These are phyloP conservation scores for Bacidia gigantensis DNA, from an alignment of 495 filamentous ascomycete genomes.

Conservation along the genomic window DNA sequence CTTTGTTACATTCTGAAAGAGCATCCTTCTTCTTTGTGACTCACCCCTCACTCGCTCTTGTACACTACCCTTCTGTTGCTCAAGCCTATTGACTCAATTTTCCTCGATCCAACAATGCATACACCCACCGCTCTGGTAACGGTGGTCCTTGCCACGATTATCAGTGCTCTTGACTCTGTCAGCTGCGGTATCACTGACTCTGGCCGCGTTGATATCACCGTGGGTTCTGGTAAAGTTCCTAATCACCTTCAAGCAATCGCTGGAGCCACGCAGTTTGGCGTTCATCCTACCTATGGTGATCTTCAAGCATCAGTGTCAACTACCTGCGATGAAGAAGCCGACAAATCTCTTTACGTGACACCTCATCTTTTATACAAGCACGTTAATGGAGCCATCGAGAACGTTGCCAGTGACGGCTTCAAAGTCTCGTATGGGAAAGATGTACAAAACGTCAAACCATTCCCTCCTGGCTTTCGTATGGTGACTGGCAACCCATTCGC, in stretches of 20 bases:
- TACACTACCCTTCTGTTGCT: no score
- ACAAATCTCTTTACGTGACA: conserved; percentile 59
- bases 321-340: conserved; percentile 47
- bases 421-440: conserved; percentile 32
- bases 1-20: no score
- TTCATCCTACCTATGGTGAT: conserved; percentile 31
- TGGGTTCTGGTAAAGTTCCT: conserved; percentile 18
- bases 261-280: conserved; percentile 30
- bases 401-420: conserved; percentile 28
- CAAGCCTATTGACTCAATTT: no score
- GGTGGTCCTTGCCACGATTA: no score
- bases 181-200: conserved; percentile 25
- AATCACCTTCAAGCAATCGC: conserved; percentile 25
- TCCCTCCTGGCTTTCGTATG: conserved; percentile 32
- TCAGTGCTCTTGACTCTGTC: no score
- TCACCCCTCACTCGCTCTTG: no score
- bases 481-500: conserved; percentile 27
- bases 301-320: conserved; percentile 43
- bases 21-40: no score
- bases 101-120: no score
- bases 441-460: conserved; percentile 22
- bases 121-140: no score
- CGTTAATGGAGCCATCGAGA: conserved; percentile 27
- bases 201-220: conserved; percentile 25
- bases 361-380: conserved; percentile 52